A percentile compares a stretch with the other conserved stretches of the same genome.
These are phyloP conservation scores for Aegilops speltoides DNA, from an alignment of 176 grass and related monocot genomes.

Conservation along the genomic window DNA sequence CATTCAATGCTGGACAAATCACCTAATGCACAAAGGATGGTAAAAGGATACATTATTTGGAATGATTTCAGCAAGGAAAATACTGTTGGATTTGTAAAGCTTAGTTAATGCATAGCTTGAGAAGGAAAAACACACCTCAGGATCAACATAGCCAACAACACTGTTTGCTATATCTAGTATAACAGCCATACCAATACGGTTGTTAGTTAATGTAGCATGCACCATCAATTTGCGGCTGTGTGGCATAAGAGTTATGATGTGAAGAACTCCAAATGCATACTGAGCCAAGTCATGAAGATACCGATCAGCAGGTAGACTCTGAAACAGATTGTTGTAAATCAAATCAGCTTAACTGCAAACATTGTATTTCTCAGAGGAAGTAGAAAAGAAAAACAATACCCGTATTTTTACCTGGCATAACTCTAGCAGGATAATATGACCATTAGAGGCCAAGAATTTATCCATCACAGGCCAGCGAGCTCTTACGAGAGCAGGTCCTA, in stretches of 20 bases:
- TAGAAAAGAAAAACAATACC: neutral
- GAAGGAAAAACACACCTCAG: slow-evolving; percentile 64
- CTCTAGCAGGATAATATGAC: slow-evolving; percentile 88
- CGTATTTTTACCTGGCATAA: slow-evolving; percentile 73
- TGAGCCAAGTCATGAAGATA: slow-evolving; percentile 93
- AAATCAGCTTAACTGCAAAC: slow-evolving; percentile 32
- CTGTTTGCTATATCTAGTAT: slow-evolving; percentile 83
- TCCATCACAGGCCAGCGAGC: slow-evolving; percentile 79
- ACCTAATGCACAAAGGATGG: slow-evolving; percentile 50
- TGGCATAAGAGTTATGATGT: slow-evolving; percentile 87
- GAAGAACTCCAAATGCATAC: slow-evolving; percentile 95
- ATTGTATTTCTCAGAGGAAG: neutral
- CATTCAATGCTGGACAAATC: slow-evolving; percentile 88
- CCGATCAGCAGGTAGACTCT: slow-evolving; percentile 77
- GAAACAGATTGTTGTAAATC: slow-evolving; percentile 30
- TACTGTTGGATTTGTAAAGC: slow-evolving; percentile 1
- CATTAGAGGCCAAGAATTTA: slow-evolving; percentile 84
- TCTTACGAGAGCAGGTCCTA: slow-evolving; percentile 84
- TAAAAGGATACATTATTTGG: neutral
- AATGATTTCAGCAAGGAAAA: slow-evolving; percentile 5
- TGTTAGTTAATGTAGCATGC: slow-evolving; percentile 82
- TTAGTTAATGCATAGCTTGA: slow-evolving; percentile 28
- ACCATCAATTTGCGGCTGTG: slow-evolving; percentile 83
- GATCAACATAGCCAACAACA: slow-evolving; percentile 77
- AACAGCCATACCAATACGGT: slow-evolving; percentile 78